These are phyloP conservation scores for Entomortierella lignicola DNA, from an alignment of 192 early-diverging fungal genomes.

Conservation along the genomic window DNA sequence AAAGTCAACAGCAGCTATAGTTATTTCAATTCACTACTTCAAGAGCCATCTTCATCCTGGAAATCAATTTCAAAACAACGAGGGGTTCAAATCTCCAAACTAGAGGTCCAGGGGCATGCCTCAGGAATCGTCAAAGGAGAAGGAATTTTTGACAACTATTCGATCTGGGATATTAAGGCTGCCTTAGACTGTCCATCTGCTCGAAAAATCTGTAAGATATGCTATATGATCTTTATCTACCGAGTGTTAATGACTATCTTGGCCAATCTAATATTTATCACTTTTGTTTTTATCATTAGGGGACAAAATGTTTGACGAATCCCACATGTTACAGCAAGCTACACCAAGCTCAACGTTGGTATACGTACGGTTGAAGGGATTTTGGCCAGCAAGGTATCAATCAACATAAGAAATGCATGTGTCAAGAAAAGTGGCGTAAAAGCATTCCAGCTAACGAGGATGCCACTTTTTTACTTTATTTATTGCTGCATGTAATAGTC, in stretches of 20 bases:
- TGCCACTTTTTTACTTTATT: too few species aligned
- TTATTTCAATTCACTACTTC: constrained; percentile 45
- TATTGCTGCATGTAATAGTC: too few species aligned
- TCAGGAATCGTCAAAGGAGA: constrained; percentile 53
- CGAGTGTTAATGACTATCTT: neutral
- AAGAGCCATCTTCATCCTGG: constrained; percentile 45
- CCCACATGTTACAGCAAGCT: constrained; percentile 43
- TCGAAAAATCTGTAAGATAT: constrained; percentile 52
- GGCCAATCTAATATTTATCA: too few species aligned
- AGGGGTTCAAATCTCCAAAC: constrained; percentile 36
- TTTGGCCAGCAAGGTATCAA: constrained; percentile 59
- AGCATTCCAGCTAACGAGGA: too few species aligned
- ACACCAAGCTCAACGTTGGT: constrained; percentile 54
- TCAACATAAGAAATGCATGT: too few species aligned
- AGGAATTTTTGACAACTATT: constrained; percentile 53
- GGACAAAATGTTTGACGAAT: constrained; percentile 59
- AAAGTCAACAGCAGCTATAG: constrained; percentile 43
- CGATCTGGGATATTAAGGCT: constrained; percentile 64
- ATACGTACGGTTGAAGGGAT: constrained; percentile 57
- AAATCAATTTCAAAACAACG: constrained; percentile 36
- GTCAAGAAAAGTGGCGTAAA: too few species aligned
- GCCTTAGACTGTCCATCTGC: constrained; percentile 55
- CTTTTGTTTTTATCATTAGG: constrained; percentile 31
- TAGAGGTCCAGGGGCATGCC: constrained; percentile 52
- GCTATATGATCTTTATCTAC: neutral